phyloP scores from a whole-genome alignment of 192 early-diverging fungal species.

The Entomortierella parvispora region DNA sequence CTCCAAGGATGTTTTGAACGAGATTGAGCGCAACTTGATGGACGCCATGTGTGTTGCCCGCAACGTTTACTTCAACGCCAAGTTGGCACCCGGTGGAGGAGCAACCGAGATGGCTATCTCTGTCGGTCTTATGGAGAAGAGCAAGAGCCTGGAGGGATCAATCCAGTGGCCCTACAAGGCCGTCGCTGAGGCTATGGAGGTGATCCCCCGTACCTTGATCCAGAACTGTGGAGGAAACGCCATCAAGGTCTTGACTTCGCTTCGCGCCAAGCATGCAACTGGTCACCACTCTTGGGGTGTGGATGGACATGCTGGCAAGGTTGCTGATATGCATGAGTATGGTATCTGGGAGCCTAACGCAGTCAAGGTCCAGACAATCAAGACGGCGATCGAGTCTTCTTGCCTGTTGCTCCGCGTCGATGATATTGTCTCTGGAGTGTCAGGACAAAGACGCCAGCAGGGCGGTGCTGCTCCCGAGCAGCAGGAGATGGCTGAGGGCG shows the following conservation, averaged over 20 bases:
- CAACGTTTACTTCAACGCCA: slow-evolving; percentile 97
- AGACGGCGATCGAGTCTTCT: slow-evolving; percentile 98
- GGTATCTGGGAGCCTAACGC: slow-evolving; percentile 99
- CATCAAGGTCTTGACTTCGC: slow-evolving; percentile 94
- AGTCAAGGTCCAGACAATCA: slow-evolving; percentile 99
- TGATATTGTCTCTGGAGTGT: slow-evolving; percentile 96
- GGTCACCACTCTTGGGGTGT: slow-evolving; percentile 94
- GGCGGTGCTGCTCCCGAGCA: slow-evolving; percentile 50
- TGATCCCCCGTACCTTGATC: slow-evolving; percentile 97
- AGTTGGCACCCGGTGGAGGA: slow-evolving; percentile 94
- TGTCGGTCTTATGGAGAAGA: slow-evolving; percentile 89
- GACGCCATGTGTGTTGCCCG: slow-evolving; percentile 99
- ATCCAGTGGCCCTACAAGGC: slow-evolving; percentile 98
- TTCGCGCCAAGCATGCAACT: slow-evolving; percentile 91
- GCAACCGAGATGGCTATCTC: slow-evolving; percentile 98
- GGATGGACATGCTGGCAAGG: slow-evolving; percentile 90
- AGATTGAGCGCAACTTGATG: slow-evolving; percentile 98
- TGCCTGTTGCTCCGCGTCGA: slow-evolving; percentile 89
- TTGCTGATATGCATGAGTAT: slow-evolving; percentile 97
- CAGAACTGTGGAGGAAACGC: slow-evolving; percentile 99
- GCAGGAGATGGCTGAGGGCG: slow-evolving; percentile 52
- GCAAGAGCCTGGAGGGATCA: slow-evolving; percentile 89
- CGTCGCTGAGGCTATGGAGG: slow-evolving; percentile 94
- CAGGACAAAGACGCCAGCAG: slow-evolving; percentile 63
- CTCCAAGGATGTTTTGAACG: slow-evolving; percentile 96